A percentile compares a stretch with the other conserved stretches of the same genome.
Evolutionary conservation across 768 basidiomycete species (phyloP).

Genomic region (Trametes coccinea): DNA sequence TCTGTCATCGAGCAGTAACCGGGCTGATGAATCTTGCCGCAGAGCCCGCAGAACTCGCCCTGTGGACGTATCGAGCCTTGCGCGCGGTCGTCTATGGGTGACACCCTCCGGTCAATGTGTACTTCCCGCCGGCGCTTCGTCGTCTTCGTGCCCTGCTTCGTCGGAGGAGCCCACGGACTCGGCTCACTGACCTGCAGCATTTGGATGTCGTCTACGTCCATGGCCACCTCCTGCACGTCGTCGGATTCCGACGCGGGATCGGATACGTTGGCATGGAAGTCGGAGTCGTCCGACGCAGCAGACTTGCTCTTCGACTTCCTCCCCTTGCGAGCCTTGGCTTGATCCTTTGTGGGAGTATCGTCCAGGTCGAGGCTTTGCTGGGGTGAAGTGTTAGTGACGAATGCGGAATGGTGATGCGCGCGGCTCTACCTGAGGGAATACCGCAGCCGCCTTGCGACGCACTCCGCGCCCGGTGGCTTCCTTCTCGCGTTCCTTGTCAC

Average conservation of each 20-base stretch:
- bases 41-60: constrained; percentile 56
- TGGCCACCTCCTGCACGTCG: constrained; percentile 5
- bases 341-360: constrained; percentile 40
- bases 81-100: constrained; percentile 18
- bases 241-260: constrained; percentile 28
- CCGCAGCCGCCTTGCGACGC: constrained; percentile 66
- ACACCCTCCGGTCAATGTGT: constrained; percentile 9
- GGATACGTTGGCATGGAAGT: constrained; percentile 36
- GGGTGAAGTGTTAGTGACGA: constrained; percentile 3
- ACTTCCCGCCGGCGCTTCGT: not conserved
- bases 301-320: constrained; percentile 36
- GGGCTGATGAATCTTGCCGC: constrained; percentile 55
- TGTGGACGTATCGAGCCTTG: not conserved
- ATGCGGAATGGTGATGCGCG: not conserved
- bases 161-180: not conserved
- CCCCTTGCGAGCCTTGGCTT: constrained; percentile 28
- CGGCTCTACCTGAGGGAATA: constrained; percentile 40
- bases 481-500: constrained; percentile 48
- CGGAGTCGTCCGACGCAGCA: constrained; percentile 40
- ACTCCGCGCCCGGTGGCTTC: constrained; percentile 72
- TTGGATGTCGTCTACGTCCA: constrained; percentile 16
- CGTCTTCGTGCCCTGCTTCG: not conserved
- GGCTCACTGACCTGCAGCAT: constrained; percentile 1
- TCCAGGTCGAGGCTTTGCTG: constrained; percentile 34
- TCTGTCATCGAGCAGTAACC: constrained; percentile 66